Evolutionary conservation across 2,329 filamentous ascomycete genomes (phyloP), one percentile per base, ranked within the genome.

Genomic region (Cytospora leucostoma): DNA sequence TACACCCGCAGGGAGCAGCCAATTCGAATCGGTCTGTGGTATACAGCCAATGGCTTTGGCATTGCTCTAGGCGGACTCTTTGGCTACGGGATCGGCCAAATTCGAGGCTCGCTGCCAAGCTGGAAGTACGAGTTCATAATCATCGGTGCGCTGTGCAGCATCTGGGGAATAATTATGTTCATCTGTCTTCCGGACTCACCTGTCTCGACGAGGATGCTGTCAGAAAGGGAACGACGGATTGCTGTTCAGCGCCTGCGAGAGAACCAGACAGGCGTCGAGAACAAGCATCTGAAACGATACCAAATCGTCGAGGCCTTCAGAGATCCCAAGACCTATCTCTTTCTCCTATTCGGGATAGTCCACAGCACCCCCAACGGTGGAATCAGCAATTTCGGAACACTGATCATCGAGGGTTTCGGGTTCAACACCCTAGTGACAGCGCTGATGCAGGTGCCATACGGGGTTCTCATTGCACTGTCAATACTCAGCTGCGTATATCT

Each of bases 391-490:
- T 85, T 84, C 59, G 80, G 79, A 4, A 82, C 80, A 0, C 74
- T 83, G 33, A 82, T 84, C 63, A 82, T 84, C 68, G 68, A 82
- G 64, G 79, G 81, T 0, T 81, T 83, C 55, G 82, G 82, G 1
- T 85, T 80, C 69, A 77, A 74, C 1, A 79, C 79, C 0, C 72
- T 82, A 11, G 76, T 79, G 3, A 82, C 82, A 0, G 62, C 67
- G 2, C 63, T 71, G 37, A 66, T 74, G 34, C 67, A 69, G 13
- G 66, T 72, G 21, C 71, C 72, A 3, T 62, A 69, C 12, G 70
- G 72, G 5, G 66, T 67, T 15, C 68, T 74, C 40, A 69, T 72
- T 58, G 67, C 67, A 21, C 65, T 74, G 12, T 70, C 65, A 17
- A 69, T 73, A n/a, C 60, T 74, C n/a, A 67, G 69, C 47, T 69